Conservation (phyloP, 176 grass and related monocot species). For the Zea mays region DNA sequence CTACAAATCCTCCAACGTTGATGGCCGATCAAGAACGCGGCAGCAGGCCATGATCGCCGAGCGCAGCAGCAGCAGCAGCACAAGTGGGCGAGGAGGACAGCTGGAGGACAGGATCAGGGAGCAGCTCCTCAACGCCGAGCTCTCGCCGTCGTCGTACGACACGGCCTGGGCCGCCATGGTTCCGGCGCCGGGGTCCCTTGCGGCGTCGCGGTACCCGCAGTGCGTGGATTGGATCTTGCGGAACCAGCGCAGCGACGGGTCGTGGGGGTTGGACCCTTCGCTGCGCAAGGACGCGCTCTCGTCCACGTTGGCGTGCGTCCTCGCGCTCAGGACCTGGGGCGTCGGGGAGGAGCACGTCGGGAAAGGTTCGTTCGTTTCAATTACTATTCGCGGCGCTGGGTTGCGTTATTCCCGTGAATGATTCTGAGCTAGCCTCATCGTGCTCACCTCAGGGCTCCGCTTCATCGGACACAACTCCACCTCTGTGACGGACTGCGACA, state of each 20-base stretch:
- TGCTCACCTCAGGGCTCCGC: conserved; percentile 31
- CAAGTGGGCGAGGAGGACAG: neutral
- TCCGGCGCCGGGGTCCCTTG: conserved; percentile 33
- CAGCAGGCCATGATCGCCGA: too few relatives aligned
- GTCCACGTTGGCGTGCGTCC: conserved; percentile 57
- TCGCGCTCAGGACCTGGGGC: conserved; percentile 61
- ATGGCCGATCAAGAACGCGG: too few relatives aligned
- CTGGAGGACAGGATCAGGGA: neutral
- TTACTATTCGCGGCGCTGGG: too few relatives aligned
- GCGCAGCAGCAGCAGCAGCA: too few relatives aligned
- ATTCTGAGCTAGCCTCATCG: too few relatives aligned
- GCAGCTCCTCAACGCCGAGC: neutral
- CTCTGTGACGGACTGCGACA: conserved; percentile 4
- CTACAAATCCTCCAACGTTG: too few relatives aligned
- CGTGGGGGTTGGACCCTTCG: conserved; percentile 47
- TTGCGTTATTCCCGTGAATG: too few relatives aligned
- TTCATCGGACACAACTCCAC: conserved; percentile 50
- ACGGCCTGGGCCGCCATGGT: conserved; percentile 54
- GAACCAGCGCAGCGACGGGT: conserved; percentile 58
- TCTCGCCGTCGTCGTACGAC: neutral
- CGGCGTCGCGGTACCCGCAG: conserved; percentile 42
- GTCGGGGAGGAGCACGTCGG: conserved; percentile 45
- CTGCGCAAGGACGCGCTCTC: conserved; percentile 44
- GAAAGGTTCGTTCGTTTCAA: conserved; percentile 32
- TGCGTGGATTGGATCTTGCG: conserved; percentile 61